These are phyloP conservation scores for Epichloe coenophiala DNA, from an alignment of 2,329 filamentous ascomycete species.

Conservation along the genomic window DNA sequence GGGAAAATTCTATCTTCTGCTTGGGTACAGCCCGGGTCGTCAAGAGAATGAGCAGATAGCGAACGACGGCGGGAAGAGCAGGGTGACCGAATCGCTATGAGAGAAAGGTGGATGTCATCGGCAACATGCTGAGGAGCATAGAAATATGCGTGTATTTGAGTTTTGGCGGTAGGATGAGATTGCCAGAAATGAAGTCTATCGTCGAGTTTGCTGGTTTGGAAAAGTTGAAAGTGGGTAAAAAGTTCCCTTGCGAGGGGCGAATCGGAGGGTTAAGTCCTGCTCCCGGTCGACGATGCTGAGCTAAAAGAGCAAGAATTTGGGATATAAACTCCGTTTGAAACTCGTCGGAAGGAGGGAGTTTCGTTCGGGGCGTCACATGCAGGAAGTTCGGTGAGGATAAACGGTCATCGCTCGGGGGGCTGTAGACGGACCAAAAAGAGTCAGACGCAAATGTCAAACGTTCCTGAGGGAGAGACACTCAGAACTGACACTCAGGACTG, in stretches of 20 bases:
- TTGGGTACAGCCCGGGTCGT: background rate
- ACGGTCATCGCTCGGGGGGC: background rate
- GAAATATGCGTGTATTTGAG: background rate
- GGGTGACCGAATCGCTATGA: background rate
- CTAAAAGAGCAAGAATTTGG: background rate
- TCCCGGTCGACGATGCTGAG: background rate
- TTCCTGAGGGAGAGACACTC: background rate
- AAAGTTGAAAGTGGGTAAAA: background rate
- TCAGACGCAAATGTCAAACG: background rate
- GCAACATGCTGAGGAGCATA: background rate
- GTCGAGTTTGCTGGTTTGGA: background rate
- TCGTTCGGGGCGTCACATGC: background rate
- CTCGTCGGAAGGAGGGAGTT: background rate
- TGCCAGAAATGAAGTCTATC: slow-evolving; percentile 1
- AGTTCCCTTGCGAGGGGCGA: background rate
- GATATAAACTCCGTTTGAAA: background rate
- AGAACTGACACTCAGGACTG: background rate
- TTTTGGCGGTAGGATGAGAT: background rate
- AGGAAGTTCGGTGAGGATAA: background rate
- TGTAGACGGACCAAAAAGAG: background rate
- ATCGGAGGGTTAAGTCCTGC: background rate
- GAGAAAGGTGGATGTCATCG: background rate
- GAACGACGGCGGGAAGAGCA: background rate
- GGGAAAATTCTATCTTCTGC: background rate
- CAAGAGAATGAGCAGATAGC: background rate